Evolutionary conservation across 768 basidiomycete species (phyloP).

Genomic region (Fomitopsis pulvina): DNA sequence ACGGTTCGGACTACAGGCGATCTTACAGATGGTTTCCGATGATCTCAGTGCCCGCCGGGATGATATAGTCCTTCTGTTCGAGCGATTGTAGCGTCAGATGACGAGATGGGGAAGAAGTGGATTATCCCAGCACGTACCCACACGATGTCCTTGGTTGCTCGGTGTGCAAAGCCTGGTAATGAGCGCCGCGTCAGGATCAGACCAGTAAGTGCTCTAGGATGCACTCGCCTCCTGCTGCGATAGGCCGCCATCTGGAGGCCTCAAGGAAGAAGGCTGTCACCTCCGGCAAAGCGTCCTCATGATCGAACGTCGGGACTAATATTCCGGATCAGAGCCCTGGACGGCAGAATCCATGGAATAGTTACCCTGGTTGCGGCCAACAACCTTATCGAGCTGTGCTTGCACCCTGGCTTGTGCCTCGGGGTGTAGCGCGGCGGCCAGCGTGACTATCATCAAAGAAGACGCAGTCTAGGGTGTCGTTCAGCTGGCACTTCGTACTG

Average conservation of each 20-base stretch:
- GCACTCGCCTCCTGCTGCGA: constrained; percentile 25
- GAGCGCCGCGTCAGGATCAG: not conserved
- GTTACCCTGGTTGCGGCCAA: constrained; percentile 29
- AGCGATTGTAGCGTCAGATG: not conserved
- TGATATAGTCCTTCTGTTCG: constrained; percentile 28
- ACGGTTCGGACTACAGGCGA: not conserved
- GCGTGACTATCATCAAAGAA: constrained; percentile 22
- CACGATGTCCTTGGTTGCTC: constrained; percentile 55
- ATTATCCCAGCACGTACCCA: constrained; percentile 48
- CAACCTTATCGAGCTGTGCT: constrained; percentile 29
- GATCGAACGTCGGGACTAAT: constrained; percentile 36
- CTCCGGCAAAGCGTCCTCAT: constrained; percentile 29
- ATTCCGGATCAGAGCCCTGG: not conserved
- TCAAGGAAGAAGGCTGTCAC: constrained; percentile 36
- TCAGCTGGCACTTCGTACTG: too few relatives aligned
- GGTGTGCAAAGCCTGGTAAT: constrained; percentile 52
- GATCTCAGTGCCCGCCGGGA: constrained; percentile 34
- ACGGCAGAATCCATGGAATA: not conserved
- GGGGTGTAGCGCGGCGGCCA: constrained; percentile 33
- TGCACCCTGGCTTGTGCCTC: constrained; percentile 28
- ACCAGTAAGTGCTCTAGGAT: not conserved
- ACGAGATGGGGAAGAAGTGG: not conserved
- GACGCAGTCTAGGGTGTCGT: constrained; percentile 24
- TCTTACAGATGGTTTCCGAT: constrained; percentile 33
- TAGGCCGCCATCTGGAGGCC: constrained; percentile 35